Percentiles rank a stretch among this genome's conserved stretches.
These are phyloP conservation scores for Pseudogymnoascus sp. DNA, from an alignment of 2,329 filamentous ascomycete species.

Conservation along the genomic window DNA sequence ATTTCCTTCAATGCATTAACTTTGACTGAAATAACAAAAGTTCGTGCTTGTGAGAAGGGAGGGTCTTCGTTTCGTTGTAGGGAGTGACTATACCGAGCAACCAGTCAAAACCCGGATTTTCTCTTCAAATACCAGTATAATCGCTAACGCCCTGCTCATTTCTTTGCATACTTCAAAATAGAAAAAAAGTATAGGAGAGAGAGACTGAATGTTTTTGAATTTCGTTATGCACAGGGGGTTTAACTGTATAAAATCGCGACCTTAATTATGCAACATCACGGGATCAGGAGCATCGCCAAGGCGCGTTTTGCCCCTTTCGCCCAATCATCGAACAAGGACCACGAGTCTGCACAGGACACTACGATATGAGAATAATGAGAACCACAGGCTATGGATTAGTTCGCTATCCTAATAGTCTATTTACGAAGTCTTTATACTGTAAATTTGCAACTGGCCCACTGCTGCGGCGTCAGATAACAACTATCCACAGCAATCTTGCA, in stretches of 20 bases:
- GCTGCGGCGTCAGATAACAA: not conserved
- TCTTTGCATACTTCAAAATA: not conserved
- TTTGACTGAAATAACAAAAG: not conserved
- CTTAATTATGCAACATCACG: not conserved
- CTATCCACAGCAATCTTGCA: constrained; percentile 12
- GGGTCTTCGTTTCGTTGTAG: not conserved
- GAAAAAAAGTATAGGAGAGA: not conserved
- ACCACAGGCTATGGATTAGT: not conserved
- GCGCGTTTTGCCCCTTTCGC: not conserved
- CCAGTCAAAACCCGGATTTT: not conserved
- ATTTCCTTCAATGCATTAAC: not conserved
- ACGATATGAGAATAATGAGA: not conserved
- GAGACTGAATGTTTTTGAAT: not conserved
- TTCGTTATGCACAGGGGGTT: not conserved
- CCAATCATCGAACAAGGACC: not conserved
- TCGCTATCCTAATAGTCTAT: not conserved
- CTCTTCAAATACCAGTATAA: not conserved
- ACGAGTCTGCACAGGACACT: not conserved
- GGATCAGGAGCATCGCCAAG: not conserved
- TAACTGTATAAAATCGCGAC: not conserved
- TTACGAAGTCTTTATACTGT: not conserved
- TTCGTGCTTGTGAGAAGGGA: not conserved
- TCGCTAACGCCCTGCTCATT: not conserved
- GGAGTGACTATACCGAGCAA: not conserved
- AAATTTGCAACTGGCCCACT: not conserved